phyloP scores from a whole-genome alignment of 768 basidiomycete genomes.

The Strobilomyces echinocephalus region DNA sequence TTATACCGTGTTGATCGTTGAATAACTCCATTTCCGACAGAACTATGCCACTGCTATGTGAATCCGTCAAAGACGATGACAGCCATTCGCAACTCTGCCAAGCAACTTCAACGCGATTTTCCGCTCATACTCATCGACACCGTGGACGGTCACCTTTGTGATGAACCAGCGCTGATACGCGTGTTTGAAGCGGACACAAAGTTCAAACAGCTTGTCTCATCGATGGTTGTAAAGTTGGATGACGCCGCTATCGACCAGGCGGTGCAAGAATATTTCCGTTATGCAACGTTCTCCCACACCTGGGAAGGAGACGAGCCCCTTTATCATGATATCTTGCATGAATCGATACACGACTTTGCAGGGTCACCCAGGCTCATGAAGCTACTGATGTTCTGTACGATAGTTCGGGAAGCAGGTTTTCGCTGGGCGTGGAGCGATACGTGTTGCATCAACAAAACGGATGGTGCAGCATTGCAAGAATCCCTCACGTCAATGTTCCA shows the following conservation, averaged over 20 bases:
- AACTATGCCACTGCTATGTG: background rate
- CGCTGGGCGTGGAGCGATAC: background rate
- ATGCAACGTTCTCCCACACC: slow-evolving; percentile 22
- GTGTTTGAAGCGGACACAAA: slow-evolving; percentile 8
- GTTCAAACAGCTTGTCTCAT: slow-evolving; percentile 17
- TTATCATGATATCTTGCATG: slow-evolving; percentile 11
- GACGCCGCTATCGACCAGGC: background rate
- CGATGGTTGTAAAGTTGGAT: slow-evolving; percentile 1
- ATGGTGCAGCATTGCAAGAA: slow-evolving; percentile 12
- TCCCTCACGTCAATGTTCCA: slow-evolving; percentile 26
- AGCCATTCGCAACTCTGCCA: background rate
- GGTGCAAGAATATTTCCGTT: slow-evolving; percentile 13
- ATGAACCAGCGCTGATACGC: background rate
- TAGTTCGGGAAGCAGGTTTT: slow-evolving; percentile 13
- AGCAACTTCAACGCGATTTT: slow-evolving; percentile 1
- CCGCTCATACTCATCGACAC: slow-evolving; percentile 17
- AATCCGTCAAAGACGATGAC: slow-evolving; percentile 6
- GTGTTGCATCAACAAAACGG: background rate
- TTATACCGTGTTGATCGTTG: background rate
- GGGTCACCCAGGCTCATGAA: slow-evolving; percentile 9
- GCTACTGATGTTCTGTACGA: slow-evolving; percentile 15
- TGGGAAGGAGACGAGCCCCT: slow-evolving; percentile 19
- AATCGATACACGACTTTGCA: slow-evolving; percentile 8
- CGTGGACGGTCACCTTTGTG: slow-evolving; percentile 12
- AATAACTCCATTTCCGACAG: background rate